Evolutionary conservation across 2,329 filamentous ascomycete genomes (phyloP), one percentile per base, ranked within the genome.

Genomic region (Ampelomyces quisqualis): DNA sequence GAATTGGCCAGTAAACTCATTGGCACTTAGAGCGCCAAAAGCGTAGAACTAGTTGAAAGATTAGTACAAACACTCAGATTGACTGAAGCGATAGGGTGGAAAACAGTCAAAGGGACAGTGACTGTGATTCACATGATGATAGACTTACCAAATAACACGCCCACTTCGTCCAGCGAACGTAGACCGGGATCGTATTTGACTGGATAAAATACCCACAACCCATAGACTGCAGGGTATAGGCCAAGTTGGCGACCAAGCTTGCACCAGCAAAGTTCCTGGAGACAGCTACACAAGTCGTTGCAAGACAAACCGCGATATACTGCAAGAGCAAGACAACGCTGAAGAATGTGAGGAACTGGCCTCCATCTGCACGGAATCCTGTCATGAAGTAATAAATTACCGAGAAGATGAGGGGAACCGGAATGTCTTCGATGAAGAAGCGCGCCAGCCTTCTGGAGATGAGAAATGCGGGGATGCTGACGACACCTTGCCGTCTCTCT

Each of bases 141-240:
- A 33, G 14, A 56, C 56, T 52, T 42, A 62, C 77, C 15, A 77
- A 75, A 49, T 82, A 84, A 1, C 80, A 77, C 17, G 76, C 75
- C 72, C 81, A 85, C 59, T 88, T 90, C 2, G 86, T 70, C 86
- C 86, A 90, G 40, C 85, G 76, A n/a, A 88, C 80, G 54, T 89
- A 90, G 1, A 90, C 73, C 0, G 86, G 85, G 3, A 90, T 86
- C 4, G 82, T 81, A 38, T 86, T 80, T 8, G 77, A 75, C 61
- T 90, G 85, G 10, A 90, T 80, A 51, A 90, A 90, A 64, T 84
- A 89, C 1, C 86, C 86, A 49, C 85, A 88, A 0, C 82, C 82
- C 71, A 89, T 81, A 2, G 79, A 84, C 58, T 90, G 86, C 14
- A 90, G 51, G 0, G 86, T 90, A 53, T 83, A 90, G 0, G 76